A percentile compares a stretch with the other conserved stretches of the same genome.
Conservation (phyloP, 352 stramenopile species). For the Globisporangium heterothallicum region DNA sequence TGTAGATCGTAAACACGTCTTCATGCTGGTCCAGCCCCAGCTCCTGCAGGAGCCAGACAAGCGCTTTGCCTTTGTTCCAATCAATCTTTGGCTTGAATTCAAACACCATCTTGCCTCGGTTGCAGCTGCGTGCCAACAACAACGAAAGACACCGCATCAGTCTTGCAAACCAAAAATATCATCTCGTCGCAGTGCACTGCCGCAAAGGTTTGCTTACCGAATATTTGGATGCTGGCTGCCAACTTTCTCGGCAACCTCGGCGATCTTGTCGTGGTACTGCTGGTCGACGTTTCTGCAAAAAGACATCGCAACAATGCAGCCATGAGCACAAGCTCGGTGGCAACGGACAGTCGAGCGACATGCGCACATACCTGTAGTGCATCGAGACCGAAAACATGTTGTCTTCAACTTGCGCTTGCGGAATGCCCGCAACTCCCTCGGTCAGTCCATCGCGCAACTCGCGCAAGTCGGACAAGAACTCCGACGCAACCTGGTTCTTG, state of each 20-base stretch:
- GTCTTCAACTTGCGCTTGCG: conserved; percentile 79
- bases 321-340: too few relatives aligned
- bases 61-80: conserved; percentile 90
- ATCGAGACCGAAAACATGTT: conserved; percentile 88
- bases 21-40: conserved; percentile 65
- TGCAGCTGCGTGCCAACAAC: conserved; percentile 35
- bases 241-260: conserved; percentile 32
- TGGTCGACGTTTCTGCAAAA: conserved; percentile 52
- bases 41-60: conserved; percentile 80
- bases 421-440: conserved; percentile 36
- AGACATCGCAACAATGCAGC: not conserved
- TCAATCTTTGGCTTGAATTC: conserved; percentile 90
- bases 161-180: too few relatives aligned
- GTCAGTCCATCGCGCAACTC: conserved; percentile 46
- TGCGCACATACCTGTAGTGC: conserved; percentile 75
- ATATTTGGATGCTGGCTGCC: conserved; percentile 52
- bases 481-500: conserved; percentile 80
- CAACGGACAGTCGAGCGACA: too few relatives aligned
- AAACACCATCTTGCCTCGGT: conserved; percentile 87
- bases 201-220: conserved; percentile 22
- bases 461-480: conserved; percentile 65
- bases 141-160: not conserved
- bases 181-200: conserved; percentile 7
- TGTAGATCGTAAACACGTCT: conserved; percentile 90
- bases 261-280: conserved; percentile 29